Percentiles rank a stretch among this genome's conserved stretches.
Evolutionary conservation across 1,284 basidiomycete genomes (phyloP).

Genomic region (Trichosporon inkin): DNA sequence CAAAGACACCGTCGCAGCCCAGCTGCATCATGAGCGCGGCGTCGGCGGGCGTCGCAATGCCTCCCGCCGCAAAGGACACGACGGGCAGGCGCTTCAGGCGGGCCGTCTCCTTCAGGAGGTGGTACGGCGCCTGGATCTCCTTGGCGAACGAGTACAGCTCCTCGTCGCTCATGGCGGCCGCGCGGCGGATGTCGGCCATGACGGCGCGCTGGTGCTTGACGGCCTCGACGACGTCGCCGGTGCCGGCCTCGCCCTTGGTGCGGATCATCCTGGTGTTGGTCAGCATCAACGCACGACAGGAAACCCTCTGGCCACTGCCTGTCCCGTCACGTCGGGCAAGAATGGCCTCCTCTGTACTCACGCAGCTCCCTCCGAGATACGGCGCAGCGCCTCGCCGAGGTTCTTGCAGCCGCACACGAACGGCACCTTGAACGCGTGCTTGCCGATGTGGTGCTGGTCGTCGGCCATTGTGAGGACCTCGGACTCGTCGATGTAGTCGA

Average conservation of each 20-base stretch:
- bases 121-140: constrained; percentile 89
- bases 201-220: constrained; percentile 87
- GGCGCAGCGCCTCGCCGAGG: constrained; percentile 79
- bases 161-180: constrained; percentile 56
- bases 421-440: constrained; percentile 79
- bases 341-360: too few species aligned
- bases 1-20: constrained; percentile 94
- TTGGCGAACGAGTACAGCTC: constrained; percentile 94
- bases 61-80: constrained; percentile 85
- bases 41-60: constrained; percentile 91
- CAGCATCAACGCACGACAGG: too few species aligned
- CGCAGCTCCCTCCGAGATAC: constrained; percentile 95
- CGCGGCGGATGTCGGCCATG: constrained; percentile 77
- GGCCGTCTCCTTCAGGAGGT: constrained; percentile 93
- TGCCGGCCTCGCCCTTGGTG: constrained; percentile 95
- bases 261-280: constrained; percentile 62
- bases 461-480: constrained; percentile 97
- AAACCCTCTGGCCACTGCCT: background rate
- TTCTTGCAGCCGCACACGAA: constrained; percentile 61
- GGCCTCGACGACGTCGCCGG: constrained; percentile 96
- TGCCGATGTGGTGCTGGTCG: constrained; percentile 73
- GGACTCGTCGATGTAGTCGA: constrained; percentile 97
- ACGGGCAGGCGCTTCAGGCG: constrained; percentile 89
- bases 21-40: constrained; percentile 99
- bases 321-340: too few species aligned